These are phyloP conservation scores for Erodium texanum DNA, from an alignment of 441 rosid genomes.

Conservation along the genomic window DNA sequence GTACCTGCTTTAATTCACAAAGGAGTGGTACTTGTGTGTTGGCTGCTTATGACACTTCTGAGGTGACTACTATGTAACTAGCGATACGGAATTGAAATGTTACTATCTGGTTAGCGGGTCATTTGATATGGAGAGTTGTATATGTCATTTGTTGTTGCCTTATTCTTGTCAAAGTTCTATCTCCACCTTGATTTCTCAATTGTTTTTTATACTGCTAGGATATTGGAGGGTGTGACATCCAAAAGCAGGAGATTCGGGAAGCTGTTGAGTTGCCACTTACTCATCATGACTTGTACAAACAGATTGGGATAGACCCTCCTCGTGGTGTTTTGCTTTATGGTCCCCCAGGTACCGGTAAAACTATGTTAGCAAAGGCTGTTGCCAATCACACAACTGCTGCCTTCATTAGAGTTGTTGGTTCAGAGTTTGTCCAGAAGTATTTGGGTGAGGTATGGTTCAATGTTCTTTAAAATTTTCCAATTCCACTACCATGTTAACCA, in stretches of 20 bases:
- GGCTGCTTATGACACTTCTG: background rate
- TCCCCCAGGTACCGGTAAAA: conserved; percentile 98
- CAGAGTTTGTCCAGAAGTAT: conserved; percentile 98
- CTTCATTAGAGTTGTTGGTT: conserved; percentile 96
- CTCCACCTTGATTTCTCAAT: conserved; percentile 1
- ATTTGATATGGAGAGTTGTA: too few species aligned
- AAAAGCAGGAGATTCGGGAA: conserved; percentile 97
- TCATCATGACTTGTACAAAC: conserved; percentile 90
- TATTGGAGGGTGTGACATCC: conserved; percentile 99
- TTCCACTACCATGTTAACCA: background rate
- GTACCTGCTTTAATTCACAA: too few species aligned
- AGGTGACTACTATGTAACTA: background rate
- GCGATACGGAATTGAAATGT: background rate
- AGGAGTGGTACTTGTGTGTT: background rate
- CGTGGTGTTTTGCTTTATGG: conserved; percentile 97
- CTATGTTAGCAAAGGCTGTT: conserved; percentile 99
- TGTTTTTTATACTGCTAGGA: conserved; percentile 39
- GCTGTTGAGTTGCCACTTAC: conserved; percentile 97
- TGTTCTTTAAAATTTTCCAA: background rate
- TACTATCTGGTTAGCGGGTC: background rate
- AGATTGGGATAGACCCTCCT: conserved; percentile 97
- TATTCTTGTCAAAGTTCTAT: background rate
- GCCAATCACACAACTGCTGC: conserved; percentile 98
- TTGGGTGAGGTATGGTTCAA: conserved; percentile 71
- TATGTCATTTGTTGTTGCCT: background rate